Base-by-base conservation (phyloP, 495 filamentous ascomycete species). In the Neurospora sp. region DNA sequence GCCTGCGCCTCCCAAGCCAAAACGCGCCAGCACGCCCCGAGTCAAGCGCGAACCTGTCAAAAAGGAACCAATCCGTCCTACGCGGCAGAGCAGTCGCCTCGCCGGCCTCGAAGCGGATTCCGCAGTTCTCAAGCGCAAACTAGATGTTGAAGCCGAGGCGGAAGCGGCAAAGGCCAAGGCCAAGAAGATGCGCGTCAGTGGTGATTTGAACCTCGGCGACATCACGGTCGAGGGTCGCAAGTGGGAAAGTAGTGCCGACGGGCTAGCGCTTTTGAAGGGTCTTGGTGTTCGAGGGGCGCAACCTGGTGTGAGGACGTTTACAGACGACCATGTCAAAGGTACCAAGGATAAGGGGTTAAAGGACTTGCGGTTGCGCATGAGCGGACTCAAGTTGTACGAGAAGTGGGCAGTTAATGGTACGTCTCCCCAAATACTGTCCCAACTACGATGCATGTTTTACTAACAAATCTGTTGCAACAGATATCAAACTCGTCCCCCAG, bases 401-500 rank as follows among this genome's bases (percentile, higher is more conserved):
- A 87, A 87, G 35, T 96, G 91, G 86, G 87, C 89, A 22, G 93
- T 94, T 1, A 92, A 89, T 77, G 86, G 93, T 92, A 82, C 72
- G 86, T 74, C 69, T 20, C n/a, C 18, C 44, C 38, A 27, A 12
- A 42, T 59, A 22, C 40, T 1, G 2, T 22, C 9, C 31, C 8
- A 31, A 18, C 9, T 20, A 22, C 12, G 3, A 7, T 31, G 47
- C 2, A 27, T 1, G 5, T 61, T 61, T 16, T 22, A 20, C 18
- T 31, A n/a, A 35, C 27, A 73, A 73, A 47, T 68, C 40, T 77
- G n/a, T 79, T 76, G 59, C 73, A 31, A 16, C 75, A 94, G 92
- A 92, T 59, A 96, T 98, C 79, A 99, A 98, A 77, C 89, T 98
- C 69, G 95, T 92, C 0, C 94, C 94, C 0, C 94, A 98, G 80